Percentiles rank a stretch among this genome's conserved stretches.
These are phyloP conservation scores for Ceratocystis huliohia DNA, from an alignment of 2,329 filamentous ascomycete genomes.

Conservation along the genomic window DNA sequence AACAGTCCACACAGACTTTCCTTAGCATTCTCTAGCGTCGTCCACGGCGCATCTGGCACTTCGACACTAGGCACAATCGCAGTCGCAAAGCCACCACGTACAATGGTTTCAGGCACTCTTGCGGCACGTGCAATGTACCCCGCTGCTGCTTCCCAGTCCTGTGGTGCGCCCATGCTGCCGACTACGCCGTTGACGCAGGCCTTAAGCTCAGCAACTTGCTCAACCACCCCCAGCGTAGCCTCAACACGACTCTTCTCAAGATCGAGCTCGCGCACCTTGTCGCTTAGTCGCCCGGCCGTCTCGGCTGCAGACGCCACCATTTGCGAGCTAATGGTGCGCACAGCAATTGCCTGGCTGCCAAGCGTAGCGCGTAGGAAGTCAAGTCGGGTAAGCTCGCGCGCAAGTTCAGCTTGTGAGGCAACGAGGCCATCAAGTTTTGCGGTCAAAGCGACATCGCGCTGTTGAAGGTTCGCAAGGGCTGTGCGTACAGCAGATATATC, in stretches of 20 bases:
- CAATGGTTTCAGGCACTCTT: slow-evolving; percentile 66
- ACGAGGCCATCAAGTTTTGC: slow-evolving; percentile 63
- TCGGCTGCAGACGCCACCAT: slow-evolving; percentile 80
- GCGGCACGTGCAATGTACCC: slow-evolving; percentile 75
- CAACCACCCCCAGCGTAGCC: slow-evolving; percentile 78
- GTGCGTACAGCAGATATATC: slow-evolving; percentile 69
- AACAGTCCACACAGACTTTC: slow-evolving; percentile 86
- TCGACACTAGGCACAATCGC: slow-evolving; percentile 91
- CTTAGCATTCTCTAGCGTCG: slow-evolving; percentile 75
- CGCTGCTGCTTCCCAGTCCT: slow-evolving; percentile 96
- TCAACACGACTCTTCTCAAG: slow-evolving; percentile 85
- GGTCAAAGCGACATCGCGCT: slow-evolving; percentile 62
- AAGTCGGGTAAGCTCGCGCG: slow-evolving; percentile 72
- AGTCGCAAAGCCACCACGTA: slow-evolving; percentile 74
- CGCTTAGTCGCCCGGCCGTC: slow-evolving; percentile 74
- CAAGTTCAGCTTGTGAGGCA: slow-evolving; percentile 72
- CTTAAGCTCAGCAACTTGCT: slow-evolving; percentile 93
- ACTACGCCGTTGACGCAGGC: slow-evolving; percentile 89
- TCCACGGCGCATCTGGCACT: slow-evolving; percentile 78
- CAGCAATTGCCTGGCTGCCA: slow-evolving; percentile 72
- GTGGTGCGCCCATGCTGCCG: slow-evolving; percentile 91
- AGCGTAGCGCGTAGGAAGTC: slow-evolving; percentile 82
- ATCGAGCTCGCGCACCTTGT: slow-evolving; percentile 76
- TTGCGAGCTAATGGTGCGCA: slow-evolving; percentile 71
- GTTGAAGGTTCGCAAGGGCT: slow-evolving; percentile 61